Conservation (phyloP, 2,329 filamentous ascomycete species). For the Beauveria pseudobassiana region DNA sequence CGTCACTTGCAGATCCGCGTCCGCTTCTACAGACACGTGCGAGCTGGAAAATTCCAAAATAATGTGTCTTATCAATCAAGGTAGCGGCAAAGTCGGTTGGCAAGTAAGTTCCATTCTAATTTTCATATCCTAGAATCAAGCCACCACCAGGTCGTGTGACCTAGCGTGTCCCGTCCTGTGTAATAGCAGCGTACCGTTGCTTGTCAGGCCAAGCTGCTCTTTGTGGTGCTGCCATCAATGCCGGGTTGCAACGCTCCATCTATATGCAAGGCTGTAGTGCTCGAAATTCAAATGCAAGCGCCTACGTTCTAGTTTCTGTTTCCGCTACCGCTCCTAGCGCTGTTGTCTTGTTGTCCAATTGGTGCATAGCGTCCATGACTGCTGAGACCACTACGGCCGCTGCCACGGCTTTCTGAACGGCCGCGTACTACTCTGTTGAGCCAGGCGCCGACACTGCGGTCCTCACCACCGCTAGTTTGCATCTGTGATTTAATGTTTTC, state of each 20-base stretch:
- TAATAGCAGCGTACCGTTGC: background rate
- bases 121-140: background rate
- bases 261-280: constrained; percentile 1
- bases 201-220: background rate
- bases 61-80: background rate
- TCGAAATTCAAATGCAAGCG: constrained; percentile 33
- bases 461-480: constrained; percentile 25
- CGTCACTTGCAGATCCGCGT: too few species aligned
- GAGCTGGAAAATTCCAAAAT: background rate
- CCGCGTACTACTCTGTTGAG: constrained; percentile 34
- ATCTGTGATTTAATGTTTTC: constrained; percentile 37
- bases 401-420: constrained; percentile 30
- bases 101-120: background rate
- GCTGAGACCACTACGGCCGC: constrained; percentile 29
- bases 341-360: constrained; percentile 33
- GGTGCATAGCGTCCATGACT: constrained; percentile 35
- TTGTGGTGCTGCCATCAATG: background rate
- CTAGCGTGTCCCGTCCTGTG: background rate
- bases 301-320: constrained; percentile 18
- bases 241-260: background rate
- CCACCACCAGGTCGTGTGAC: background rate
- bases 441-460: constrained; percentile 45
- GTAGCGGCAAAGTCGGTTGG: background rate
- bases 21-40: too few species aligned
- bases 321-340: constrained; percentile 17